Evolutionary conservation across 805 yeast genomes (phyloP), one percentile per base, ranked within the genome.

Genomic region (Suhomyces sp.): DNA sequence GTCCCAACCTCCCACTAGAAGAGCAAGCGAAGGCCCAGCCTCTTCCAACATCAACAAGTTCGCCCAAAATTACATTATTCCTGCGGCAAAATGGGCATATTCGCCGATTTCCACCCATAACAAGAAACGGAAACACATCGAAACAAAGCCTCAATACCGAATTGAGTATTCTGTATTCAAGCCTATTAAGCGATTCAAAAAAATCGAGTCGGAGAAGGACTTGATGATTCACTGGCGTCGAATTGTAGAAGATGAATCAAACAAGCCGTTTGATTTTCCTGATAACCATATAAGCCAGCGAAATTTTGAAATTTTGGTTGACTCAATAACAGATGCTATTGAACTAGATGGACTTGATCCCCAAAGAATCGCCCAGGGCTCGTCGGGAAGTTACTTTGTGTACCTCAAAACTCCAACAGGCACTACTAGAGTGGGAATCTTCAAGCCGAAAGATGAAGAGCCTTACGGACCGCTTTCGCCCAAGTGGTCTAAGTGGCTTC

Each of bases 401-500:
- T 27, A 41, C 9, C 17, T 22, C 9, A 17, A 27, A 19, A 49
- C 47, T 3, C 53, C 52, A 22, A 19, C 41, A 17, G 41, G 41
- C 41, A 37, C 17, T 10, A 49, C 52, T 22, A 75, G 75, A 10
- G 76, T 76, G 13, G 91, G 85, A 0, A 83, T 86, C 2, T 86
- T 86, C 72, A 86, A 86, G 62, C 92, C 92, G 4, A 85, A 85
- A 61, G 90, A 86, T 64, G 92, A 86, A 64, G 91, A 86, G 58
- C 92, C 91, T 0, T 86, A 86, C 61, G 92, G 91, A 0, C 89
- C 90, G 1, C 61, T 86, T 48, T 82, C 87, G 3, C 91, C 92
- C 1, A 86, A 86, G 62, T 84, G 91, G 90, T 80, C 87, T 1
- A 86, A 86, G 66, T 86, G 92, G 91, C 63, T 85, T 3, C 91